These are phyloP conservation scores for Leccinum uliginosum DNA, from an alignment of 768 basidiomycete genomes.

Conservation along the genomic window DNA sequence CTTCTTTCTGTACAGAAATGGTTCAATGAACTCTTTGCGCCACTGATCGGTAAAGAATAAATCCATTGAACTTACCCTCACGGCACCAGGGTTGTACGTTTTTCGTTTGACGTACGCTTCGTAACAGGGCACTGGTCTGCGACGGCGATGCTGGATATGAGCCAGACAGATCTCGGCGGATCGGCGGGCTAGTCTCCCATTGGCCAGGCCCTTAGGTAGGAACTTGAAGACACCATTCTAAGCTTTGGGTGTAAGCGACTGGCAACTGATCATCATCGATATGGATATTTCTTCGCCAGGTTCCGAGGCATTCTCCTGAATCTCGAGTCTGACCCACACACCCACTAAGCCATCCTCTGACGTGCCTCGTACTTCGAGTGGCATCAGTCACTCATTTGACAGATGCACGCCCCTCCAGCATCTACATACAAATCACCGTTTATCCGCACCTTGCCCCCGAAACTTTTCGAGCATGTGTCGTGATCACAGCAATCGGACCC, in stretches of 20 bases:
- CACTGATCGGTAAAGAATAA: conserved; percentile 4
- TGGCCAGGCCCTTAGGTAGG: not conserved
- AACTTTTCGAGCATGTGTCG: conserved; percentile 40
- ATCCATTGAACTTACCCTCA: not conserved
- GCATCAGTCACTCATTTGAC: conserved; percentile 12
- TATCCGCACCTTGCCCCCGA: conserved; percentile 25
- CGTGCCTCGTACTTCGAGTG: conserved; percentile 13
- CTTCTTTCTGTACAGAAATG: not conserved
- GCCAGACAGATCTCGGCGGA: not conserved
- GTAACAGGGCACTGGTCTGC: conserved; percentile 2
- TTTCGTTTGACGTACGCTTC: not conserved
- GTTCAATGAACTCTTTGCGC: conserved; percentile 1
- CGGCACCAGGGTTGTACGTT: too few relatives aligned
- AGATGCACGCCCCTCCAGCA: conserved; percentile 10
- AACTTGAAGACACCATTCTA: not conserved
- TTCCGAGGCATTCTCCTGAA: not conserved
- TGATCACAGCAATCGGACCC: conserved; percentile 71
- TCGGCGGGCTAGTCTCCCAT: not conserved
- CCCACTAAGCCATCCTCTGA: conserved; percentile 20
- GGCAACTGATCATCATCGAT: not conserved
- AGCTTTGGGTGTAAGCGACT: not conserved
- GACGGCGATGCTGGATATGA: conserved; percentile 4
- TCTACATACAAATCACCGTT: conserved; percentile 23
- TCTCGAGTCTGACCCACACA: conserved; percentile 6
- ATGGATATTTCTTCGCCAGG: not conserved